Percentiles rank a stretch among this genome's conserved stretches.
Evolutionary conservation across 352 stramenopile genomes (phyloP).

Genomic region (Pythium brassicae): DNA sequence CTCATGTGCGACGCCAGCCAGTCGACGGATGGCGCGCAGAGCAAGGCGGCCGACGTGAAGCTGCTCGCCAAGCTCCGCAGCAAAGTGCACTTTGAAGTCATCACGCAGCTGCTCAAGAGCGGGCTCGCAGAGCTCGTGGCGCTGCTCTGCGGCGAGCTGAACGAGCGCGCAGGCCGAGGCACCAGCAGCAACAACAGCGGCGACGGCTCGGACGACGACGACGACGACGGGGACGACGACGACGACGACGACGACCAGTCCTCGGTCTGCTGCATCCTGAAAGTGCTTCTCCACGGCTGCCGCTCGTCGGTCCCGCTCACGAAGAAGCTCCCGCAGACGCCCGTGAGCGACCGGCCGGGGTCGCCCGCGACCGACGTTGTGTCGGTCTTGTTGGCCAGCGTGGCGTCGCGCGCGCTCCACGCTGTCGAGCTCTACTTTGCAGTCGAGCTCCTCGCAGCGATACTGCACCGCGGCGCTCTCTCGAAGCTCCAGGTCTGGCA

Average conservation of each 20-base stretch:
- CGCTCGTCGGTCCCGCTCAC: slow-evolving; percentile 62
- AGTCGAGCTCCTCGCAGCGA: slow-evolving; percentile 56
- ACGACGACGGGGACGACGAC: slow-evolving; percentile 37
- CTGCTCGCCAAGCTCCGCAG: slow-evolving; percentile 35
- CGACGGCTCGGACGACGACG: slow-evolving; percentile 14
- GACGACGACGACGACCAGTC: slow-evolving; percentile 68
- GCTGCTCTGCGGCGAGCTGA: slow-evolving; percentile 48
- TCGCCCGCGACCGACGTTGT: slow-evolving; percentile 35
- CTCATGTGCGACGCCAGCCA: slow-evolving; percentile 20
- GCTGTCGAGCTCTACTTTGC: slow-evolving; percentile 59
- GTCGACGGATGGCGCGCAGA: slow-evolving; percentile 5
- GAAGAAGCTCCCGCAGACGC: slow-evolving; percentile 33
- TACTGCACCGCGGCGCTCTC: slow-evolving; percentile 50
- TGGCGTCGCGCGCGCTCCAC: slow-evolving; percentile 28
- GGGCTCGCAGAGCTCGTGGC: slow-evolving; percentile 44
- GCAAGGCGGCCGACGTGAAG: slow-evolving; percentile 12
- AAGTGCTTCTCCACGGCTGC: slow-evolving; percentile 65
- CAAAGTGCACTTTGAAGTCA: slow-evolving; percentile 72
- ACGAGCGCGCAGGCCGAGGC: slow-evolving; percentile 15
- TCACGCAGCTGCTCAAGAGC: slow-evolving; percentile 40
- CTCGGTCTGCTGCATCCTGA: slow-evolving; percentile 63
- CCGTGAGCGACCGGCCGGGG: slow-evolving; percentile 18
- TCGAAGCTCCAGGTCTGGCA: slow-evolving; percentile 46
- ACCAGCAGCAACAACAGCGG: slow-evolving; percentile 14
- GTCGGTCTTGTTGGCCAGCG: slow-evolving; percentile 26